These are phyloP conservation scores for Poa pratensis DNA, from an alignment of 176 grass and related monocot genomes.

Conservation along the genomic window DNA sequence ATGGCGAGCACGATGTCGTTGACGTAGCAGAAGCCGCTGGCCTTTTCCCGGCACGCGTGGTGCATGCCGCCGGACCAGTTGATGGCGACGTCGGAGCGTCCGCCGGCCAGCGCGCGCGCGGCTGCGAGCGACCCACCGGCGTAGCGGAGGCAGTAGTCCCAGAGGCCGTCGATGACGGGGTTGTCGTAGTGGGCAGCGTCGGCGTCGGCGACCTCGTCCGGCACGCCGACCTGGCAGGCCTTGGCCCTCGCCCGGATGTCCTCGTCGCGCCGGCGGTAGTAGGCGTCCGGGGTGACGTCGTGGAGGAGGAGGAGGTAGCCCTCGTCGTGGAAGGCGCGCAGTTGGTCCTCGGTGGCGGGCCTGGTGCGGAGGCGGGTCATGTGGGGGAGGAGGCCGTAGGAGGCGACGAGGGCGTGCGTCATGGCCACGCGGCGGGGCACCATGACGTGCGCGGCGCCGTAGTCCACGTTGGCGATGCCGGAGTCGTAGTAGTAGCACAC, in stretches of 20 bases:
- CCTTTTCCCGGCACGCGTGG: slow-evolving; percentile 50
- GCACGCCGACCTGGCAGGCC: slow-evolving; percentile 29
- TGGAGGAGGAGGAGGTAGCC: slow-evolving; percentile 53
- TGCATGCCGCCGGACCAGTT: slow-evolving; percentile 75
- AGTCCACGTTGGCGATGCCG: slow-evolving; percentile 59
- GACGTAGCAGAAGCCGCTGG: slow-evolving; percentile 68
- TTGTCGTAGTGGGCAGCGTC: slow-evolving; percentile 20
- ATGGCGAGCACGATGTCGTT: too few relatives aligned
- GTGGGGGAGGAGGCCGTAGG: slow-evolving; percentile 49
- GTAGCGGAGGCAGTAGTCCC: slow-evolving; percentile 59
- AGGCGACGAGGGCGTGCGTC: too few relatives aligned
- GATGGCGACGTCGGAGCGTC: slow-evolving; percentile 55
- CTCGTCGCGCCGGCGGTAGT: neutral
- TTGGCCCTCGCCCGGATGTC: neutral
- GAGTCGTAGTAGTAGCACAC: slow-evolving; percentile 85
- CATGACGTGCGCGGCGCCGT: too few relatives aligned
- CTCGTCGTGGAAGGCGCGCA: slow-evolving; percentile 54
- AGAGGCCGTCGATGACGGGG: slow-evolving; percentile 61
- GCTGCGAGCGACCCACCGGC: slow-evolving; percentile 57
- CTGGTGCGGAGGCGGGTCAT: slow-evolving; percentile 42
- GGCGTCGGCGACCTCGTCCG: neutral
- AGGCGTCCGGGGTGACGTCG: slow-evolving; percentile 42
- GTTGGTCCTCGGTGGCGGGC: slow-evolving; percentile 43
- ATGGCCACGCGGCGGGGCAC: too few relatives aligned
- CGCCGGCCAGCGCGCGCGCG: slow-evolving; percentile 40